Evolutionary conservation across 768 basidiomycete genomes (phyloP), one percentile per base, ranked within the genome.

Genomic region (Cystobasidium onofrii): DNA sequence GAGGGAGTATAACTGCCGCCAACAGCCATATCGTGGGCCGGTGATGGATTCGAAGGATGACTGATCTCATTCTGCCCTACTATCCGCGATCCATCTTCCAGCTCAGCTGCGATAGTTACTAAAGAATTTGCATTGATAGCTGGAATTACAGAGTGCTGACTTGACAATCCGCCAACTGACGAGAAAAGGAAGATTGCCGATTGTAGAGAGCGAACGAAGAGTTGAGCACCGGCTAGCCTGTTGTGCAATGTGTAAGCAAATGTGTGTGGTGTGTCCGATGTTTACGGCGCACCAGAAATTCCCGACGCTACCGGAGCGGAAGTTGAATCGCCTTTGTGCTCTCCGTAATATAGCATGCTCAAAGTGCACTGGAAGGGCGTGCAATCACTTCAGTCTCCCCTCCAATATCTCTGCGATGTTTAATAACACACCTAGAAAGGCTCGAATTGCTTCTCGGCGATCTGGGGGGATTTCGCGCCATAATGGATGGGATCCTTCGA

Each of bases 251-350:
- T 95, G 95, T 29, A 92, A 92, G 29, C 93, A 87, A 76, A 90
- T 90, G 43, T 43, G 60, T 64, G 17, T 63, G 25, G 36, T 29
- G 15, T 41, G 44, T 23, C 34, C 6, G 39, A 12, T 34, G 29
- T n/a, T n/a, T n/a, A n/a, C n/a, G n/a, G n/a, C 20, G 31, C n/a
- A 63, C 60, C 54, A 63, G 43, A 64, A 72, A 17, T 73, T 43
- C 9, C 74, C 46, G 20, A 75, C 33, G 18, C 79, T 80, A 79
- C 92, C 93, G 78, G 94, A 95, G 62, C 90, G 84, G 82, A 95
- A 97, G n/a, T 91, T 91, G 81, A 96, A 96, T 76, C 88, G 90
- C 82, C 96, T 96, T 79, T 95, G 92, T 1, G 94, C 91, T 27
- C 92, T 85, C 77, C 88, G 89, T 50, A 96, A 84, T 9, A 93